A percentile compares a stretch with the other conserved stretches of the same genome.
Evolutionary conservation across 495 filamentous ascomycete genomes (phyloP).

Genomic region (Aspergillus funiculosus): DNA sequence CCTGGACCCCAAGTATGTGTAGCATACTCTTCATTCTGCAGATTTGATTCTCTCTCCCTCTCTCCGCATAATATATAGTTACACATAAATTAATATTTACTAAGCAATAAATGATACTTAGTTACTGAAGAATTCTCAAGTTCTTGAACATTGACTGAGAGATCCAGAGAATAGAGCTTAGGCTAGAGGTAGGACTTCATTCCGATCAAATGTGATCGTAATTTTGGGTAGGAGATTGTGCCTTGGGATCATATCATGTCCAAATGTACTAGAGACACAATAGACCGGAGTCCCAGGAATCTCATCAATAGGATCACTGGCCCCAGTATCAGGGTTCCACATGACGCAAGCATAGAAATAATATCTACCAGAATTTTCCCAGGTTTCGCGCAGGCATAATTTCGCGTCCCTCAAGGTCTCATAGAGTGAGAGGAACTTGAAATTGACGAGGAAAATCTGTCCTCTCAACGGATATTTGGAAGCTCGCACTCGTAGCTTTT

Average conservation of each 20-base stretch:
- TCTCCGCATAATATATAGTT: too few relatives aligned
- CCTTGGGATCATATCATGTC: too few relatives aligned
- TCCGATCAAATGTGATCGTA: slow-evolving; percentile 10
- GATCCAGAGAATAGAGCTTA: not conserved
- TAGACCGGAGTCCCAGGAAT: slow-evolving; percentile 14
- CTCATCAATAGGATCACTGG: not conserved
- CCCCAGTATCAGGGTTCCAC: slow-evolving; percentile 18
- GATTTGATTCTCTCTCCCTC: too few relatives aligned
- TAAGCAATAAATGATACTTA: too few relatives aligned
- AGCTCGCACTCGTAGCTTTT: not conserved
- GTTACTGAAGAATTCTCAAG: not conserved
- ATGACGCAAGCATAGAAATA: slow-evolving; percentile 34
- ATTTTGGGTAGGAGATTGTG: not conserved
- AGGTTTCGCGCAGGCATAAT: slow-evolving; percentile 28
- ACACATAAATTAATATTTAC: too few relatives aligned
- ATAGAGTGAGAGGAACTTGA: slow-evolving; percentile 19
- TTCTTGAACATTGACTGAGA: not conserved
- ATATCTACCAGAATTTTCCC: slow-evolving; percentile 25
- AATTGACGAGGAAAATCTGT: slow-evolving; percentile 34
- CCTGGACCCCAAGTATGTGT: too few relatives aligned
- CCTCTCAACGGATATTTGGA: slow-evolving; percentile 13
- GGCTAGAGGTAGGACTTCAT: slow-evolving; percentile 3
- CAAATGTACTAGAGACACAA: too few relatives aligned
- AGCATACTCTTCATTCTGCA: too few relatives aligned
- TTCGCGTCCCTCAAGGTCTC: slow-evolving; percentile 13